These are phyloP conservation scores for Ensete glaucum DNA, from an alignment of 176 grass and related monocot species.

Conservation along the genomic window DNA sequence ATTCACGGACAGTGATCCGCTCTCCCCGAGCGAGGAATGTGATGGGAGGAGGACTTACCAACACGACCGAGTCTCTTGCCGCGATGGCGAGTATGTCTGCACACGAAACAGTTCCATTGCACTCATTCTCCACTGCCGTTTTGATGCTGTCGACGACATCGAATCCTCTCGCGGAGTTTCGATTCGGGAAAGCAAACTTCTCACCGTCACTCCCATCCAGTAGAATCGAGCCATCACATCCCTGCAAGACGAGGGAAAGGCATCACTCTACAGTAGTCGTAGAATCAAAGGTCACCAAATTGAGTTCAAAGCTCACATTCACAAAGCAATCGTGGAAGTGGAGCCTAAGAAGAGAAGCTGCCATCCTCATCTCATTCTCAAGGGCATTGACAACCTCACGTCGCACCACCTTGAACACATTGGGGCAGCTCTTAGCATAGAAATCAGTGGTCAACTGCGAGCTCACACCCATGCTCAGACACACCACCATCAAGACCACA, in stretches of 20 bases:
- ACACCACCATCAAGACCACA: neutral
- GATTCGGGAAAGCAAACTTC: conserved; percentile 10
- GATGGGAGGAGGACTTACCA: neutral
- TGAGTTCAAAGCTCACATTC: neutral
- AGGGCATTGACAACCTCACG: neutral
- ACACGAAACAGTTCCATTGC: conserved; percentile 13
- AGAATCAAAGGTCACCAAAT: neutral
- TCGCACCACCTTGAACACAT: conserved; percentile 7
- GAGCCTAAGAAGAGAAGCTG: conserved; percentile 14
- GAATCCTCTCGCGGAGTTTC: conserved; percentile 12
- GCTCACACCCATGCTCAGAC: neutral
- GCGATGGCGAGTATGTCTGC: conserved; percentile 17
- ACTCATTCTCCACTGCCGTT: conserved; percentile 14
- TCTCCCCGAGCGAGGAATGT: neutral
- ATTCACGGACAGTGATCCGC: no score
- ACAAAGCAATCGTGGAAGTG: conserved; percentile 26
- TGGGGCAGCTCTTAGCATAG: conserved; percentile 8
- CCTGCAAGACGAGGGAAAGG: neutral
- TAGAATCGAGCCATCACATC: conserved; percentile 17
- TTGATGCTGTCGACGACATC: conserved; percentile 23
- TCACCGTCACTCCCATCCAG: conserved; percentile 11
- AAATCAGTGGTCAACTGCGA: conserved; percentile 8
- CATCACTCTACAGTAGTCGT: no score
- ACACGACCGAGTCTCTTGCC: conserved; percentile 1
- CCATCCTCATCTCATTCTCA: conserved; percentile 12